Evolutionary conservation across 2,329 filamentous ascomycete species (phyloP), one percentile per base, ranked within the genome.

Genomic region (Cladosporium halotolerans): DNA sequence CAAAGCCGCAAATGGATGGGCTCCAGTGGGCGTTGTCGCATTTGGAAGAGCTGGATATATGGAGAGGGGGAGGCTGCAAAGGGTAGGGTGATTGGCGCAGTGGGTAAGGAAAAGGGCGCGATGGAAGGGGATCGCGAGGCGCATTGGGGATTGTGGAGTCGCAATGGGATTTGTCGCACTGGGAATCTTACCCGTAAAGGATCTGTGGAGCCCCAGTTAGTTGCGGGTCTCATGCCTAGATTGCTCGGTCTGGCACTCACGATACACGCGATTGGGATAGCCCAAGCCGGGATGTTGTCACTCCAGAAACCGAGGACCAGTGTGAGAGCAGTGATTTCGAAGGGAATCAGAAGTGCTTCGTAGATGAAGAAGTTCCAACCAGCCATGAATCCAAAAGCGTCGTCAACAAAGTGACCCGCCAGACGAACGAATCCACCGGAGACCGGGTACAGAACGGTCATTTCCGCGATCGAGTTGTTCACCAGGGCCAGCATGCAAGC

Each of bases 401-500:
- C 82, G 64, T 86, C 83, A 9, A 81, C 80, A 79, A 81, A 86
- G 59, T 81, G 73, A 28, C 82, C 81, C 4, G 81, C 81, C 62
- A 85, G 74, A 55, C 83, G 80, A 58, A 86, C 78, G 63, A 84
- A 85, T 2, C 79, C 79, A 57, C 82, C 82, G 40, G 75, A 77
- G 44, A 86, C 76, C 19, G 83, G 83, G 74, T 83, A 81, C 57
- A 78, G 79, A 36, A 76, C 74, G 31, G 73, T 77, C 82, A 86
- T 85, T 66, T 86, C 83, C 8, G 83, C 82, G 55, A 84, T 73
- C 57, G 76, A 77, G 63, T 84, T 85, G 74, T 84, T 85, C 63
- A 85, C 79, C 44, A 83, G 70, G 19, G 72, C 82, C 55, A 85
- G 73, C 51, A 84, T 63, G 61, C 72, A 65, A 36, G 73, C 73